These are phyloP conservation scores for Haplographium delicatum DNA, from an alignment of 495 filamentous ascomycete genomes.

Conservation along the genomic window DNA sequence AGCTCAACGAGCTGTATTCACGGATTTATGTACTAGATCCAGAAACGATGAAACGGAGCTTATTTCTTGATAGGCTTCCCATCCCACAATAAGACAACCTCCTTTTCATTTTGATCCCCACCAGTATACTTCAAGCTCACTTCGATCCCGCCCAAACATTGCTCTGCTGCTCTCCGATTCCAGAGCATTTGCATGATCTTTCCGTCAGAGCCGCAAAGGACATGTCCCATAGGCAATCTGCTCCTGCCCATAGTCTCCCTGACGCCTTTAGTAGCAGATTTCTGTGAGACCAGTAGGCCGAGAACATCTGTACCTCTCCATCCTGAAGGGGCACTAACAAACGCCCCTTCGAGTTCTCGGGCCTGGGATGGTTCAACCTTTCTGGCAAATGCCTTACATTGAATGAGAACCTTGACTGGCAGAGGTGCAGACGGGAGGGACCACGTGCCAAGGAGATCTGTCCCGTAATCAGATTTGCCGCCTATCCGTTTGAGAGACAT, in stretches of 20 bases:
- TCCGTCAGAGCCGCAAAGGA: constrained; percentile 45
- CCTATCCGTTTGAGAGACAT: constrained; percentile 71
- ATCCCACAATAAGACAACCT: constrained; percentile 52
- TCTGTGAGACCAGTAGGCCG: constrained; percentile 54
- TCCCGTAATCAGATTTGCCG: constrained; percentile 68
- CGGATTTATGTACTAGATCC: neutral
- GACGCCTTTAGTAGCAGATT: constrained; percentile 46
- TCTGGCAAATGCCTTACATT: constrained; percentile 68
- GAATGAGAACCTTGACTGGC: constrained; percentile 62
- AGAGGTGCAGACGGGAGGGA: constrained; percentile 43
- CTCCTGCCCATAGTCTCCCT: constrained; percentile 63
- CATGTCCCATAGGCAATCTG: constrained; percentile 57
- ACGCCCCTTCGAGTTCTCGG: constrained; percentile 81
- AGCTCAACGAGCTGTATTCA: no score
- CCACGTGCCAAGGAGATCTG: constrained; percentile 85
- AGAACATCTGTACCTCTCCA: constrained; percentile 58
- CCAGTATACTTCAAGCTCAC: constrained; percentile 50
- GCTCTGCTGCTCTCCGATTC: constrained; percentile 57
- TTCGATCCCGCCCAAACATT: constrained; percentile 59
- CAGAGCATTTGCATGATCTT: constrained; percentile 60
- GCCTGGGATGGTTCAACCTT: constrained; percentile 59
- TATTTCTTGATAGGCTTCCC: constrained; percentile 36
- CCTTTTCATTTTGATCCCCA: constrained; percentile 19
- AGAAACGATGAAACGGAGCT: neutral
- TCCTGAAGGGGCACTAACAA: constrained; percentile 61